phyloP scores from a whole-genome alignment of 225 moss, liverwort and hornwort species.

The Physcomitrellopsis africana region DNA sequence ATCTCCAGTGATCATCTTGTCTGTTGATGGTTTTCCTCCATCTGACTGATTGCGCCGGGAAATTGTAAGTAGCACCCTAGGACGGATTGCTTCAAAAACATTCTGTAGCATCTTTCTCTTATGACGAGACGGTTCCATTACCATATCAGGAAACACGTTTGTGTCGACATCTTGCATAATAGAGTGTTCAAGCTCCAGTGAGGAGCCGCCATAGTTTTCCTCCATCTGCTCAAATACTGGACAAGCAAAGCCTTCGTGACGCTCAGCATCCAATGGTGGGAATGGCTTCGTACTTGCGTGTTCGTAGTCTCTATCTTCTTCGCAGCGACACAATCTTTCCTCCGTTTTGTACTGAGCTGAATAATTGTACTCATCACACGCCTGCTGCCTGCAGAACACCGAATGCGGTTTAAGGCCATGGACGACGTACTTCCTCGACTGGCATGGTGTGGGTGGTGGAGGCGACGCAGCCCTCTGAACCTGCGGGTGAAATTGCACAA shows the following conservation, averaged over 20 bases:
- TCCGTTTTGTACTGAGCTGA: slow-evolving; percentile 35
- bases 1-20: background rate
- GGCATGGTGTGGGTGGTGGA: slow-evolving; percentile 39
- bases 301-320: slow-evolving; percentile 43
- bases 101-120: slow-evolving; percentile 48
- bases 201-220: slow-evolving; percentile 1
- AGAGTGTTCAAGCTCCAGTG: slow-evolving; percentile 14
- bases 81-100: slow-evolving; percentile 47
- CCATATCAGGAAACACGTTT: slow-evolving; percentile 18
- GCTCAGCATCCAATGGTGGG: slow-evolving; percentile 24
- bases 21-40: background rate
- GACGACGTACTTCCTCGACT: slow-evolving; percentile 23
- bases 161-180: slow-evolving; percentile 20
- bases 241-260: background rate
- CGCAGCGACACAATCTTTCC: slow-evolving; percentile 33
- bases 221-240: slow-evolving; percentile 15
- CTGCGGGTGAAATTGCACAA: slow-evolving; percentile 52
- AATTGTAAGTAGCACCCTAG: slow-evolving; percentile 36
- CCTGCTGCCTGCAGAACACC: background rate
- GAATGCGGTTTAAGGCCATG: slow-evolving; percentile 24
- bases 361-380: slow-evolving; percentile 22
- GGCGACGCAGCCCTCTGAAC: slow-evolving; percentile 31
- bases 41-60: slow-evolving; percentile 47
- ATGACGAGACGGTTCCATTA: slow-evolving; percentile 19
- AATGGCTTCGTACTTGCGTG: slow-evolving; percentile 24